A percentile compares a stretch with the other conserved stretches of the same genome.
phyloP scores from a whole-genome alignment of 176 grass and related monocot genomes.

The Guadua angustifolia region DNA sequence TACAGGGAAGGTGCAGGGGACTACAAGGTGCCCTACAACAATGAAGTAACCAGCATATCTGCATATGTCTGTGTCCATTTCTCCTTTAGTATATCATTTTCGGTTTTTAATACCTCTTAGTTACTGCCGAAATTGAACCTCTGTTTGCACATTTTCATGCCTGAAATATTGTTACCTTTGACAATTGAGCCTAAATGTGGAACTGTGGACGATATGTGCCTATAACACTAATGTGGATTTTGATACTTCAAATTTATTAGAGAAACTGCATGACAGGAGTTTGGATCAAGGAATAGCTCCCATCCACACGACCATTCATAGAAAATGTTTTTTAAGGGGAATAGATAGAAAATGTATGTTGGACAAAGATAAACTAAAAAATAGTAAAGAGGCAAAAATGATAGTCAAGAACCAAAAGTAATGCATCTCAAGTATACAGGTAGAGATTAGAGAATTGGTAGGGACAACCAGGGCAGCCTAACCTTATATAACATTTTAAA shows the following conservation, averaged over 20 bases:
- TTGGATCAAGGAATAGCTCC: neutral
- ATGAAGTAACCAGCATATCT: neutral
- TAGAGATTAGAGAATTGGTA: neutral
- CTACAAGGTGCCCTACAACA: neutral
- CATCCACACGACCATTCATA: neutral
- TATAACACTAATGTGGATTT: neutral
- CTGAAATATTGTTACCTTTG: neutral
- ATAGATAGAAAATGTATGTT: neutral
- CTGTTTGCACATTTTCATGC: neutral
- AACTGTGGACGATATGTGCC: too few relatives aligned
- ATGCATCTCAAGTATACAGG: neutral
- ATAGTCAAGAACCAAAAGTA: slow-evolving; percentile 6
- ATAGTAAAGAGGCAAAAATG: neutral
- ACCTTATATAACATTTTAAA: neutral
- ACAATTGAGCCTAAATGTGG: neutral
- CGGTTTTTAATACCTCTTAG: neutral
- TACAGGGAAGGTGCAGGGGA: neutral
- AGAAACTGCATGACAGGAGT: neutral
- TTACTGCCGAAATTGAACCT: neutral
- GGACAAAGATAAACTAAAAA: neutral
- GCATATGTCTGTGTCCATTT: slow-evolving; percentile 10
- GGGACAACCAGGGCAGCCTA: neutral
- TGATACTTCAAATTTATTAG: neutral
- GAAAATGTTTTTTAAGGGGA: neutral
- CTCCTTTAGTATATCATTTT: neutral